Conservation (phyloP, 148 eudicot species). For the Salicornia ramosissima region DNA sequence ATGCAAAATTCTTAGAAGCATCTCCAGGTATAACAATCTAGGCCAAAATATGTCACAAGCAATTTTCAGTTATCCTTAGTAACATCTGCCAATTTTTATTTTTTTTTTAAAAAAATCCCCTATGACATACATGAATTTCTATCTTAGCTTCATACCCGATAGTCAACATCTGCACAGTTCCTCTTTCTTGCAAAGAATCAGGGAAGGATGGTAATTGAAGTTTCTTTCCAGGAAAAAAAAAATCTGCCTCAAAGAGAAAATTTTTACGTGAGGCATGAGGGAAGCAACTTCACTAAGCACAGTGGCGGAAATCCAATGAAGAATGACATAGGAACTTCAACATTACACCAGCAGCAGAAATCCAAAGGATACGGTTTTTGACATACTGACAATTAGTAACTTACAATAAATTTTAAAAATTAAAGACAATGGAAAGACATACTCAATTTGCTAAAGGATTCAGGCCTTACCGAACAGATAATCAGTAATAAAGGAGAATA, state of each 20-base stretch:
- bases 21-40: too few relatives aligned
- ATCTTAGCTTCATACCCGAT: conserved; percentile 96
- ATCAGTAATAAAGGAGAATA: conserved; percentile 71
- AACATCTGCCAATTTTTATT: not conserved
- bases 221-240: conserved; percentile 67
- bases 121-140: conserved; percentile 72
- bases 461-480: conserved; percentile 70
- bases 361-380: conserved; percentile 86
- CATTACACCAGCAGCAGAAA: conserved; percentile 98
- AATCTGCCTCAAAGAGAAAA: conserved; percentile 95
- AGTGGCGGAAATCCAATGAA: conserved; percentile 57
- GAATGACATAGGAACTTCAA: conserved; percentile 69
- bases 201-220: conserved; percentile 79
- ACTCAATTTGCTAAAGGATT: conserved; percentile 13
- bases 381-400: conserved; percentile 95
- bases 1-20: not conserved
- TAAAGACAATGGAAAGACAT: conserved; percentile 28
- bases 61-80: not conserved
- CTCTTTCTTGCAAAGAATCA: conserved; percentile 80
- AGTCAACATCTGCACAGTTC: conserved; percentile 91
- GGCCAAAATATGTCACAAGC: not conserved
- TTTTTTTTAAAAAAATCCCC: not conserved
- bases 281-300: conserved; percentile 59
- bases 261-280: conserved; percentile 44
- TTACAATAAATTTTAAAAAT: conserved; percentile 48